Conservation (phyloP, 208 protist genomes). For the Plasmodiophora brassicae region DNA sequence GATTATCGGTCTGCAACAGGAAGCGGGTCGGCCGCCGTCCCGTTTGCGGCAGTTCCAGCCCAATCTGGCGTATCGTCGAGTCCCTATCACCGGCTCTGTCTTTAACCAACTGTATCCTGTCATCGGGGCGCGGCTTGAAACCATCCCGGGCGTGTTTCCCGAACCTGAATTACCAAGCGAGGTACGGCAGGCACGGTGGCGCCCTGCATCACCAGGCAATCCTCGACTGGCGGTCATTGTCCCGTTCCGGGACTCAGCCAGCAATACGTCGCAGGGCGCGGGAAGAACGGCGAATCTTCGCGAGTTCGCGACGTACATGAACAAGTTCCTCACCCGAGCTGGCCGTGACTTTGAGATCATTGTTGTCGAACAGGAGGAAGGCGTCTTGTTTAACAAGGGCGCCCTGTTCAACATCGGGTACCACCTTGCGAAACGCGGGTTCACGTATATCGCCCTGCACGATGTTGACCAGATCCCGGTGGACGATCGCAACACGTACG, state of each 20-base stretch:
- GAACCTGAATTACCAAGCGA: too few species aligned
- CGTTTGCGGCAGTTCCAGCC: too few species aligned
- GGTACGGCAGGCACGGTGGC: too few species aligned
- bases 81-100: too few species aligned
- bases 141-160: too few species aligned
- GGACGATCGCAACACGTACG: neutral
- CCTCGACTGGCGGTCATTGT: neutral
- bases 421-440: neutral
- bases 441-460: constrained; percentile 5
- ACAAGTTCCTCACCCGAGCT: neutral
- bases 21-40: too few species aligned
- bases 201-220: too few species aligned
- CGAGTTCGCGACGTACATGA: constrained; percentile 1
- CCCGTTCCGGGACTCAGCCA: neutral
- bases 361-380: constrained; percentile 3
- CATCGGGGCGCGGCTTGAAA: too few species aligned
- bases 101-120: too few species aligned
- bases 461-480: constrained; percentile 27
- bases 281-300: neutral
- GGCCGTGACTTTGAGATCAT: constrained; percentile 23
- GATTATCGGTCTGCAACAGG: too few species aligned
- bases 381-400: constrained; percentile 18
- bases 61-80: too few species aligned
- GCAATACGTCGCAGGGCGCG: neutral
- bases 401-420: constrained; percentile 28